A percentile compares a stretch with the other conserved stretches of the same genome.
These are phyloP conservation scores for Taphrina confusa DNA, from an alignment of 1,139 yeast genomes.

Conservation along the genomic window DNA sequence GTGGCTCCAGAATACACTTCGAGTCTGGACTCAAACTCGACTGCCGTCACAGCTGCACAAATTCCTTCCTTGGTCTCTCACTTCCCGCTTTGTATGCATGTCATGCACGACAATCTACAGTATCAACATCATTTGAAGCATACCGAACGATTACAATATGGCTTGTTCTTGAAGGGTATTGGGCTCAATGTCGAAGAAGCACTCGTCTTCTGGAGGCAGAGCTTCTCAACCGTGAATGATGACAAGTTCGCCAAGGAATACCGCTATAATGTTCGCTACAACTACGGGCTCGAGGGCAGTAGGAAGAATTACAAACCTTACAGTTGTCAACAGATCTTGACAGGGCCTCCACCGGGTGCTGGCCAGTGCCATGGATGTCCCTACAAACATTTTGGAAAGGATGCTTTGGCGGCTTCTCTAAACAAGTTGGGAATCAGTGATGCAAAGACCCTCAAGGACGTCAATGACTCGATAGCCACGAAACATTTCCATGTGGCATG, in stretches of 20 bases:
- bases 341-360: slow-evolving; percentile 67
- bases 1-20: slow-evolving; percentile 45
- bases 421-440: slow-evolving; percentile 70
- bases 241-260: slow-evolving; percentile 87
- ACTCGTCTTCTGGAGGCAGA: slow-evolving; percentile 74
- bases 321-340: slow-evolving; percentile 75
- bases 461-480: slow-evolving; percentile 64
- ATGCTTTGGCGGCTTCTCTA: slow-evolving; percentile 59
- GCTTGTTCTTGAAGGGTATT: slow-evolving; percentile 80
- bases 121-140: slow-evolving; percentile 73
- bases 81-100: slow-evolving; percentile 81
- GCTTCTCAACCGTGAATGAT: slow-evolving; percentile 66
- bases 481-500: slow-evolving; percentile 80
- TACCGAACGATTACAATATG: slow-evolving; percentile 80
- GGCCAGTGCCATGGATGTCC: slow-evolving; percentile 92
- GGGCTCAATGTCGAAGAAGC: slow-evolving; percentile 90
- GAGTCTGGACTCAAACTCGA: slow-evolving; percentile 38
- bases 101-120: slow-evolving; percentile 63
- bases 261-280: slow-evolving; percentile 80
- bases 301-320: slow-evolving; percentile 81
- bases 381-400: slow-evolving; percentile 70
- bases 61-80: slow-evolving; percentile 62
- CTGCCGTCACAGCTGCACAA: slow-evolving; percentile 64
- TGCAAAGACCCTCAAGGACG: slow-evolving; percentile 56
- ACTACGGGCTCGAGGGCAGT: slow-evolving; percentile 89